Percentiles rank a stretch among this genome's conserved stretches.
These are phyloP conservation scores for Fusarium subglutinans DNA, from an alignment of 2,329 filamentous ascomycete genomes.

Conservation along the genomic window DNA sequence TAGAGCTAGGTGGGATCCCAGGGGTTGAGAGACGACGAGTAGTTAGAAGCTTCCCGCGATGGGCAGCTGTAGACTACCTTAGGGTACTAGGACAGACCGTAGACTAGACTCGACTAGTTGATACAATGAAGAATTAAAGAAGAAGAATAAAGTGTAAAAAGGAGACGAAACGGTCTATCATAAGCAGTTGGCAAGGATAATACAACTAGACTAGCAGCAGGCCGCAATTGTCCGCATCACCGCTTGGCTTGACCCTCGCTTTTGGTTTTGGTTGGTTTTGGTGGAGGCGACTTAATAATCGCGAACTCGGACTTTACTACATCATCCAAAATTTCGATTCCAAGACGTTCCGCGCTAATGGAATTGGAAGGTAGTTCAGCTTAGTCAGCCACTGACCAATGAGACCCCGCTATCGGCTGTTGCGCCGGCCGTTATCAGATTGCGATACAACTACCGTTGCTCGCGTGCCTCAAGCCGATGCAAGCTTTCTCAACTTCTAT, in stretches of 20 bases:
- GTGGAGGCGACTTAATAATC: slow-evolving; percentile 47
- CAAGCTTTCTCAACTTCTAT: not conserved
- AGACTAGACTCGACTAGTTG: not conserved
- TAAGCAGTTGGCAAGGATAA: slow-evolving; percentile 14
- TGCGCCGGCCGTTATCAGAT: slow-evolving; percentile 31
- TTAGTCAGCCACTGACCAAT: slow-evolving; percentile 22
- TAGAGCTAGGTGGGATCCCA: slow-evolving; percentile 21
- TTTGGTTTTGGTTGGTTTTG: slow-evolving; percentile 13
- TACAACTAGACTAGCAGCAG: slow-evolving; percentile 7
- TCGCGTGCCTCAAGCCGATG: slow-evolving; percentile 8
- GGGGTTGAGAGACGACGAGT: not conserved
- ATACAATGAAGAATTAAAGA: slow-evolving; percentile 27
- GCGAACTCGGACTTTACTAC: slow-evolving; percentile 45
- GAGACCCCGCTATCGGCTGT: slow-evolving; percentile 24
- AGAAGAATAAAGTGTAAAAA: slow-evolving; percentile 11
- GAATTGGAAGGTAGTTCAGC: not conserved
- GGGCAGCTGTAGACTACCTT: slow-evolving; percentile 27
- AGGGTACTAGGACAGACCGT: not conserved
- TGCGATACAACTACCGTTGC: slow-evolving; percentile 30
- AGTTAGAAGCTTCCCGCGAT: slow-evolving; percentile 40
- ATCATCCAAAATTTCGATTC: slow-evolving; percentile 45
- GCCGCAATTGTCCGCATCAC: slow-evolving; percentile 47
- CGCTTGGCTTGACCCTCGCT: slow-evolving; percentile 23
- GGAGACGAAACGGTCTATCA: slow-evolving; percentile 12
- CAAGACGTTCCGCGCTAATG: slow-evolving; percentile 9